phyloP scores from a whole-genome alignment of 768 basidiomycete genomes.

The Leccinum ochraceum region DNA sequence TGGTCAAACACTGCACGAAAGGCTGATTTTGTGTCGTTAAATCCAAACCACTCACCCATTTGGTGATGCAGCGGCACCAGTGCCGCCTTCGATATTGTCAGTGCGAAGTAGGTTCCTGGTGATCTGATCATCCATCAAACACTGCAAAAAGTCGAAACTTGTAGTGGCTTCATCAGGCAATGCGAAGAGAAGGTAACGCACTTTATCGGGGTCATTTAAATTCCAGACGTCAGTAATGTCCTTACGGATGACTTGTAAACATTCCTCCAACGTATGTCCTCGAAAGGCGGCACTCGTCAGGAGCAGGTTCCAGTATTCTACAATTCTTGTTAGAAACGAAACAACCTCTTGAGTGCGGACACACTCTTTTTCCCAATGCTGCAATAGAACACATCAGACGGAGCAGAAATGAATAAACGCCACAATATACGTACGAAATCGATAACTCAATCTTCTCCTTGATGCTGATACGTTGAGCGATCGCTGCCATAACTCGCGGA shows the following conservation, averaged over 20 bases:
- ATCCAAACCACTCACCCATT: conserved; percentile 2
- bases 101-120: conserved; percentile 1
- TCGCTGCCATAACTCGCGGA: conserved; percentile 9
- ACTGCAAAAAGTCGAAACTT: conserved; percentile 2
- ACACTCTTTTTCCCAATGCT: conserved; percentile 18
- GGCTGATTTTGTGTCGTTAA: background rate
- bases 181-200: background rate
- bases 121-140: conserved; percentile 11
- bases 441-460: conserved; percentile 19
- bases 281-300: conserved; percentile 12
- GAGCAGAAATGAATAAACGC: background rate
- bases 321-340: background rate
- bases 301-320: conserved; percentile 17
- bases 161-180: background rate
- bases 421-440: conserved; percentile 5
- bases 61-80: background rate
- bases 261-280: conserved; percentile 8
- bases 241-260: conserved; percentile 14
- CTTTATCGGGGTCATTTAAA: conserved; percentile 15
- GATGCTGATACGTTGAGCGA: conserved; percentile 18
- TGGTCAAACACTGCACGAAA: background rate
- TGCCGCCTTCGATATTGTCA: background rate
- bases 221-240: conserved; percentile 18
- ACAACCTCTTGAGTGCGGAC: background rate
- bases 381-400: background rate